phyloP scores from a whole-genome alignment of 768 basidiomycete genomes.

The Tephrocybe sp. region DNA sequence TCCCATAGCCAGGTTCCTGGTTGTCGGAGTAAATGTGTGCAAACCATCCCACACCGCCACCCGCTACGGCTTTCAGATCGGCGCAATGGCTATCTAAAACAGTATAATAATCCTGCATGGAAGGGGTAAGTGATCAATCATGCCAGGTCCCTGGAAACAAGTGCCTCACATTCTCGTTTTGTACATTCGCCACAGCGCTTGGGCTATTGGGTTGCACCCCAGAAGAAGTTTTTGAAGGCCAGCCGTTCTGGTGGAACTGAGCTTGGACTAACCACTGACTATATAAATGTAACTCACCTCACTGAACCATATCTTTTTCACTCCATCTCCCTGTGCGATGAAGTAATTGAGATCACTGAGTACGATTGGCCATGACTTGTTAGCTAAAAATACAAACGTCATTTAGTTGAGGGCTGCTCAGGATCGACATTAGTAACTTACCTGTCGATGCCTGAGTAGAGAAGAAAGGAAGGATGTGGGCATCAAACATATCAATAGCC shows the following conservation, averaged over 20 bases:
- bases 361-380: conserved; percentile 63
- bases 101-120: conserved; percentile 53
- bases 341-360: conserved; percentile 65
- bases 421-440: too few relatives aligned
- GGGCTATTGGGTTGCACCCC: conserved; percentile 68
- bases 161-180: conserved; percentile 56
- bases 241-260: conserved; percentile 58
- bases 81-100: conserved; percentile 65
- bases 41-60: conserved; percentile 79
- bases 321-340: conserved; percentile 49
- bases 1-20: conserved; percentile 70
- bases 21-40: conserved; percentile 75
- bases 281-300: too few relatives aligned
- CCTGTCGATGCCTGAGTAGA: conserved; percentile 54
- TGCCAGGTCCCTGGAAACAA: not conserved
- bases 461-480: conserved; percentile 75
- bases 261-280: too few relatives aligned
- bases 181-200: conserved; percentile 56
- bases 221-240: conserved; percentile 65
- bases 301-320: conserved; percentile 76
- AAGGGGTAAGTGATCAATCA: conserved; percentile 6
- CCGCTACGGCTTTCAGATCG: conserved; percentile 55
- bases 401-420: too few relatives aligned
- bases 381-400: conserved; percentile 41
- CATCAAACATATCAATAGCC: conserved; percentile 63